Base-by-base conservation (phyloP, 768 basidiomycete species). In the Russula sp. region DNA sequence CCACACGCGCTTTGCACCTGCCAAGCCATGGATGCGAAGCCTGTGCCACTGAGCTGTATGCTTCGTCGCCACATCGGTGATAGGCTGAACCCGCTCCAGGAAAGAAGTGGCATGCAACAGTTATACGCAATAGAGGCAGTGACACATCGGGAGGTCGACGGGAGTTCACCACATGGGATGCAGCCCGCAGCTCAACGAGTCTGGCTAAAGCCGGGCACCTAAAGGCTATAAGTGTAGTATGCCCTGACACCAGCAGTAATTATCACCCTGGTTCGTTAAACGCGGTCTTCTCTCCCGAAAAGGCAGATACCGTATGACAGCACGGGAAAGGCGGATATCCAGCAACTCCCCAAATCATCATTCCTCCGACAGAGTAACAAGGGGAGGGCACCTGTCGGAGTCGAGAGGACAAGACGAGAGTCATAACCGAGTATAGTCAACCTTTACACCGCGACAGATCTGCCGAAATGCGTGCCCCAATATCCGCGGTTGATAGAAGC, bases 401-500 rank as follows among this genome's bases (percentile, higher is more conserved):
- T 38, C n/a, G n/a, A 20, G n/a, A 41, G 51, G 18, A 63, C 36
- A 53, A 42, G 43, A 32, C 25, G 43, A 20, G 20, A 49, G 42
- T 7, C n/a, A 51, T 14, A 39, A 36, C 51, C n/a, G 46, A 55
- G 39, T 18, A 50, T 49, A 32, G 48, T 4, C 41, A 42, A 42
- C 6, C 41, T 42, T n/a, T 39, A 13, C 42, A 58, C 53, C 34
- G 36, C 7, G 13, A 50, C 25, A 34, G 3, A 5, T 2, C 16
- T 52, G 56, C 38, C 34, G 52, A 54, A 32, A 49, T 25, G 36
- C 14, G 25, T 25, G 7, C 49, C 50, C 56, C 29, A 22, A 49
- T 63, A 39, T 54, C 52, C 62, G 52, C 51, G 57, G 52, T 39
- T 29, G 41, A 49, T 43, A 54, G 34, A 54, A 58, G 45, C 48